Evolutionary conservation across 805 yeast species (phyloP), one percentile per base, ranked within the genome.

Genomic region (Monosporozyma aerobia): DNA sequence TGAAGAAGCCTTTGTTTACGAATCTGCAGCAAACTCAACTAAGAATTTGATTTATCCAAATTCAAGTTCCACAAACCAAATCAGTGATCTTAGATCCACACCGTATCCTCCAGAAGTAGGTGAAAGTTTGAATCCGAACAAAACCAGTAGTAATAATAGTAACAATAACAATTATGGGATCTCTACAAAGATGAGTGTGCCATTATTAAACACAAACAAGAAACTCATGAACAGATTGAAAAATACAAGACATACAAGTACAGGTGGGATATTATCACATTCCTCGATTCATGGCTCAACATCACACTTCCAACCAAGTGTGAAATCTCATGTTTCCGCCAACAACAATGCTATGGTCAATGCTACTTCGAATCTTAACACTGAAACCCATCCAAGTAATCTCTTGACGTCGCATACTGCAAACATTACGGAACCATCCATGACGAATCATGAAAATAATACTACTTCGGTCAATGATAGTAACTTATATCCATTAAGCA

Each of bases 1-100:
- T 27, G 96, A 90, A 59, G 99, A 94, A 67, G 89, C 96, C 1
- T 92, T 94, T 75, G 97, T 92, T n/a, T 92, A 92, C 67, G 97
- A 90, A 62, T 64, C 69, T 14, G 65, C 70, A 4, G 68, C 69
- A 6, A 64, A 64, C 39, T 65, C 70, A 3, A 63, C 64, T 13
- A 63, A 63, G 33, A 63, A 62, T 49, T 54, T 53, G 10, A 56
- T 57, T 16, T 54, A 52, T 22, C 60, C 62, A 23, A 59, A 52
- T 35, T 22, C 55, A n/a, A 51, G 40, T 35, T 72, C 61, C 58
- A 68, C 55, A 50, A 52, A 10, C 54, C 53, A 33, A 49, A 54
- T 43, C 46, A 54, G 16, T 49, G 54, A 32, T 32, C 16, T 23
- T 9, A 23, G 29, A 11, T 7, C 25, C 5, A 22, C 16, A 10